Evolutionary conservation across 768 basidiomycete genomes (phyloP).

Genomic region (Leccinum incarnatum): DNA sequence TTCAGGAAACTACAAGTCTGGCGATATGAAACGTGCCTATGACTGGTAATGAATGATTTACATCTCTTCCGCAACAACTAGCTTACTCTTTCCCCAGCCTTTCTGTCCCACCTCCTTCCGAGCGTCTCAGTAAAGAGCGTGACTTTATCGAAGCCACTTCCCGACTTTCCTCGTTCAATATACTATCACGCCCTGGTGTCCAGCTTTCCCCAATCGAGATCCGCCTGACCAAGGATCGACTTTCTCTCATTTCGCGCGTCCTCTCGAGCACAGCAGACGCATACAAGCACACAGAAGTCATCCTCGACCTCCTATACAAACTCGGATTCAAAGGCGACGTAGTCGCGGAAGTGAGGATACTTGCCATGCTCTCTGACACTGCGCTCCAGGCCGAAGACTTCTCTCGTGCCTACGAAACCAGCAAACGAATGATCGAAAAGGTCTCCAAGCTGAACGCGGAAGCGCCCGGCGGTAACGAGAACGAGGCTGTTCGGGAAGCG

Average conservation of each 20-base stretch:
- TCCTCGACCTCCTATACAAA: conserved; percentile 86
- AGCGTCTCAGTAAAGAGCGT: conserved; percentile 63
- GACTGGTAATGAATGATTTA: conserved; percentile 65
- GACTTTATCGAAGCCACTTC: conserved; percentile 98
- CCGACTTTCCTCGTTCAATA: conserved; percentile 88
- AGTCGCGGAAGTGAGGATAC: conserved; percentile 75
- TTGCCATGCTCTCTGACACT: conserved; percentile 89
- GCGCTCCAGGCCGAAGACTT: conserved; percentile 85
- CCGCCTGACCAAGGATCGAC: conserved; percentile 83
- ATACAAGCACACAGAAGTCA: conserved; percentile 88
- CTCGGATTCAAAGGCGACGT: conserved; percentile 74
- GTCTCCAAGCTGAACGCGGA: conserved; percentile 50
- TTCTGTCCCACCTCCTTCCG: conserved; percentile 65
- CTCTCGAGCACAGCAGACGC: conserved; percentile 83
- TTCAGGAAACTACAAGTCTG: conserved; percentile 86
- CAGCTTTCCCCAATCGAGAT: conserved; percentile 91
- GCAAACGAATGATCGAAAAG: conserved; percentile 65
- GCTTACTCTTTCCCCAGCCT: conserved; percentile 49
- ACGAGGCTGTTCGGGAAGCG: conserved; percentile 52
- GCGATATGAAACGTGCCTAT: conserved; percentile 96
- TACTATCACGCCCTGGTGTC: conserved; percentile 69
- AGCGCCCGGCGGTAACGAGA: conserved; percentile 28
- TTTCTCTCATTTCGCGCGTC: conserved; percentile 83
- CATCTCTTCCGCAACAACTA: not conserved
- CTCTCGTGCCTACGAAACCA: conserved; percentile 64